phyloP scores from a whole-genome alignment of 257 asterid genomes.

The Ocimum tenuiflorum region DNA sequence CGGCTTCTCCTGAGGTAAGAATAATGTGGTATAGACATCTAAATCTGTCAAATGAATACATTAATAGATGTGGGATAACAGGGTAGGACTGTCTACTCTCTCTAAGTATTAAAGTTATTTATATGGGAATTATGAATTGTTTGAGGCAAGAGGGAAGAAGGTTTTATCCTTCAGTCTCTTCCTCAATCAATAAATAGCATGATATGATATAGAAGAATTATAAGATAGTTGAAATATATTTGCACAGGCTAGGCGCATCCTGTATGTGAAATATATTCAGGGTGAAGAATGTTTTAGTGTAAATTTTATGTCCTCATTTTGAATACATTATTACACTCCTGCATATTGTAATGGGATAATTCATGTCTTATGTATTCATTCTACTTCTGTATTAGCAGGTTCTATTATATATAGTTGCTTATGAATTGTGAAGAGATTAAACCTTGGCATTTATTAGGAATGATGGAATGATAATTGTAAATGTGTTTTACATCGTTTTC shows the following conservation, averaged over 20 bases:
- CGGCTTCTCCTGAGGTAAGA: slow-evolving; percentile 43
- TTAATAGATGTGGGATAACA: slow-evolving; percentile 46
- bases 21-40: slow-evolving; percentile 55
- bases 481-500: no score
- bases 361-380: no score
- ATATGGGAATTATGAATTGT: not conserved
- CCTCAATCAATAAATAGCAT: slow-evolving; percentile 21
- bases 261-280: slow-evolving; percentile 14
- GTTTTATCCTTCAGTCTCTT: slow-evolving; percentile 71
- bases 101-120: slow-evolving; percentile 1
- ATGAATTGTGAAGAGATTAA: no score
- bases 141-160: slow-evolving; percentile 74
- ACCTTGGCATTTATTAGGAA: no score
- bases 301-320: not conserved
- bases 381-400: no score
- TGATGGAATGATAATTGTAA: no score
- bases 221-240: slow-evolving; percentile 23
- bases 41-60: slow-evolving; percentile 46
- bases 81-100: slow-evolving; percentile 17
- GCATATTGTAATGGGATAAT: no score
- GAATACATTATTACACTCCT: no score
- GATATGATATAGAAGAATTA: slow-evolving; percentile 4
- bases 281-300: slow-evolving; percentile 9
- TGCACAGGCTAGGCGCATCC: slow-evolving; percentile 22
- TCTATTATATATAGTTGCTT: no score